phyloP scores from a whole-genome alignment of 148 eudicot species.

The Oxyria digyna region DNA sequence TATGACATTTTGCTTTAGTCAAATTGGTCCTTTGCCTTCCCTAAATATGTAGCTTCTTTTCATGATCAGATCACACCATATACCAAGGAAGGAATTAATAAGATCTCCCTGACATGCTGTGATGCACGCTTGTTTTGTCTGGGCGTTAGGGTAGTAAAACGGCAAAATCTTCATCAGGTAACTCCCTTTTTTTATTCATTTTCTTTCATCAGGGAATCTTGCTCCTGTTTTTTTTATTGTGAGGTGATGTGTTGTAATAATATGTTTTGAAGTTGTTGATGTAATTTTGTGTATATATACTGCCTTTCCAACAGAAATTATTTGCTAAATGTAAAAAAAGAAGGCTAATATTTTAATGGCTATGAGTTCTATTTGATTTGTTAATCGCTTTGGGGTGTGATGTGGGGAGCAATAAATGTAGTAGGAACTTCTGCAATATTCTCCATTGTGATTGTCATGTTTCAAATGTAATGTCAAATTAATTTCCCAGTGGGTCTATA shows the following conservation, averaged over 20 bases:
- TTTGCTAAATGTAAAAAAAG: not conserved
- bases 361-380: not conserved
- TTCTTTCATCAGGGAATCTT: not conserved
- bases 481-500: not conserved
- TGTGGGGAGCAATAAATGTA: not conserved
- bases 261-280: not conserved
- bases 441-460: not conserved
- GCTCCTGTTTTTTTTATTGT: not conserved
- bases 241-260: not conserved
- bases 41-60: not conserved
- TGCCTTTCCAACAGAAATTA: not conserved
- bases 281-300: not conserved
- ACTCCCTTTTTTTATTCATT: not conserved
- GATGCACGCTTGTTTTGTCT: slow-evolving; percentile 59
- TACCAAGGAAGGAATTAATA: slow-evolving; percentile 57
- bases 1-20: slow-evolving; percentile 8
- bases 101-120: slow-evolving; percentile 54
- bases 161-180: slow-evolving; percentile 57
- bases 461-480: not conserved
- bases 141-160: slow-evolving; percentile 59
- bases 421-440: not conserved
- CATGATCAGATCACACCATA: slow-evolving; percentile 40
- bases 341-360: not conserved
- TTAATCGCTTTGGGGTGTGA: not conserved
- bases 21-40: slow-evolving; percentile 15